Conservation (phyloP, 768 basidiomycete species). For the Pilatotrama ljubarskyi region DNA sequence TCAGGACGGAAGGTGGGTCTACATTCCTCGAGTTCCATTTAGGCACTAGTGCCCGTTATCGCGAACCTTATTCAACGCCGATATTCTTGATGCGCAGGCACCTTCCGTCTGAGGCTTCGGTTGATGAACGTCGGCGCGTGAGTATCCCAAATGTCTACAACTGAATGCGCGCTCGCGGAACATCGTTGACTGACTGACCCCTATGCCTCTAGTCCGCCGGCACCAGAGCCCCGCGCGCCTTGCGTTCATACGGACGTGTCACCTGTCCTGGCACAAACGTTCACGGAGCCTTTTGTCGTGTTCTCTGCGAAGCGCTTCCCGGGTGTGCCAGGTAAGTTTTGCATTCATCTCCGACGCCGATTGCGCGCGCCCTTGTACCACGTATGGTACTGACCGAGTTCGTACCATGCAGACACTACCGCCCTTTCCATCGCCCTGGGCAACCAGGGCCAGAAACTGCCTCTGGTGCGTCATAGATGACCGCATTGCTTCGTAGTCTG, state of each 20-base stretch:
- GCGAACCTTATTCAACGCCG: slow-evolving; percentile 19
- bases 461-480: slow-evolving; percentile 57
- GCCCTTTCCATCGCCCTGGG: slow-evolving; percentile 86
- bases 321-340: slow-evolving; percentile 78
- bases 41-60: slow-evolving; percentile 22
- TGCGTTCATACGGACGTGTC: slow-evolving; percentile 68
- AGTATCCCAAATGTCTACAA: slow-evolving; percentile 39
- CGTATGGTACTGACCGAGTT: slow-evolving; percentile 9
- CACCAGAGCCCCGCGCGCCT: slow-evolving; percentile 66
- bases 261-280: slow-evolving; percentile 80
- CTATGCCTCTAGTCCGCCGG: slow-evolving; percentile 53
- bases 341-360: slow-evolving; percentile 7
- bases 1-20: slow-evolving; percentile 82
- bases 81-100: slow-evolving; percentile 48
- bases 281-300: slow-evolving; percentile 82
- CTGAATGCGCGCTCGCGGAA: slow-evolving; percentile 12
- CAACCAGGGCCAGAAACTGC: slow-evolving; percentile 88
- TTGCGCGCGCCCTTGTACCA: slow-evolving; percentile 18
- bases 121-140: slow-evolving; percentile 91
- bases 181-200: slow-evolving; percentile 8
- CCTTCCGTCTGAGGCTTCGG: slow-evolving; percentile 82
- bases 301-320: slow-evolving; percentile 94
- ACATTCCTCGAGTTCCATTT: slow-evolving; percentile 12
- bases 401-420: slow-evolving; percentile 64
- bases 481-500: slow-evolving; percentile 23